These are phyloP conservation scores for Solanum hybrid DNA, from an alignment of 305 asterid genomes.

Conservation along the genomic window DNA sequence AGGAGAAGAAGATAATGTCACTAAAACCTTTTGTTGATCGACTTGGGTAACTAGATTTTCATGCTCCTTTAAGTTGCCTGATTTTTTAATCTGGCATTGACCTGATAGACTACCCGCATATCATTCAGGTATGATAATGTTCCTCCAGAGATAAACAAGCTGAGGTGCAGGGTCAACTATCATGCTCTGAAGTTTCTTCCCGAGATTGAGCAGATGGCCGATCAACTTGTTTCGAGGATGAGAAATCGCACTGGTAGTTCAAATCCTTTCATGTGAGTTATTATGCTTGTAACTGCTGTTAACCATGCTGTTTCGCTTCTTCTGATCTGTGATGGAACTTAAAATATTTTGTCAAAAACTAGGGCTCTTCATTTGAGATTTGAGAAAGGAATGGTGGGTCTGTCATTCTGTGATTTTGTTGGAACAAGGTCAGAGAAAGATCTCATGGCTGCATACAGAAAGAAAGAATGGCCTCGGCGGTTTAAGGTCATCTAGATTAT, in stretches of 20 bases:
- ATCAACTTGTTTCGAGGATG: constrained; percentile 89
- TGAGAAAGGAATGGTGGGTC: constrained; percentile 99
- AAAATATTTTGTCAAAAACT: constrained; percentile 11
- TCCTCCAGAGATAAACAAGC: constrained; percentile 90
- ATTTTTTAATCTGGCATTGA: background rate
- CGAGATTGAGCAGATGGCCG: constrained; percentile 90
- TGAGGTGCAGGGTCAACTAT: constrained; percentile 96
- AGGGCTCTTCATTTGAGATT: constrained; percentile 99
- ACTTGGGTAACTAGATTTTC: constrained; percentile 66
- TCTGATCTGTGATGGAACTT: constrained; percentile 2
- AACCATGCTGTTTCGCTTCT: background rate
- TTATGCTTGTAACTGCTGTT: constrained; percentile 2
- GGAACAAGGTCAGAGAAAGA: constrained; percentile 89
- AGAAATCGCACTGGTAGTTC: constrained; percentile 82
- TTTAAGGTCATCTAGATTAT: constrained; percentile 55
- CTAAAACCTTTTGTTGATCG: constrained; percentile 97
- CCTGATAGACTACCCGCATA: constrained; percentile 8
- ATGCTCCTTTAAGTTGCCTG: constrained; percentile 6
- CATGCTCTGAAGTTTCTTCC: constrained; percentile 97
- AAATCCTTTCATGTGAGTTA: constrained; percentile 86
- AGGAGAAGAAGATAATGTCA: constrained; percentile 95
- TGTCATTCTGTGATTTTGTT: constrained; percentile 93
- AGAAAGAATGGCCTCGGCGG: constrained; percentile 97
- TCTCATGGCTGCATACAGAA: constrained; percentile 79
- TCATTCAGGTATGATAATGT: constrained; percentile 83